A percentile compares a stretch with the other conserved stretches of the same genome.
Evolutionary conservation across 176 grass and related monocot genomes (phyloP).

Genomic region (Puccinellia tenuiflora): DNA sequence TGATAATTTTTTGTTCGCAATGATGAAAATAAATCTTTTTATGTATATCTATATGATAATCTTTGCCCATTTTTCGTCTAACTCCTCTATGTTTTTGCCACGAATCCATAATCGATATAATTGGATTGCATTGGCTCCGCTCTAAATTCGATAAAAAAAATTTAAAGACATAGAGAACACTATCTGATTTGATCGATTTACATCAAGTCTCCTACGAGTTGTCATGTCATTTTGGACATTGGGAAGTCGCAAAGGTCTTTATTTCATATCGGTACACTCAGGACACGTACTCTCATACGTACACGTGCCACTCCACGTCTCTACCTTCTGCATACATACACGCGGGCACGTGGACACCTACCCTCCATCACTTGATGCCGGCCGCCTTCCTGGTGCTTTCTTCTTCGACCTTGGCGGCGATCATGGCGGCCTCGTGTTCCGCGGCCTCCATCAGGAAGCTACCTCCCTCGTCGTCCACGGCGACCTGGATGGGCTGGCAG

Average conservation of each 20-base stretch:
- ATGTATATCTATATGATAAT: too few species aligned
- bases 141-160: too few species aligned
- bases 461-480: slow-evolving; percentile 56
- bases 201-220: too few species aligned
- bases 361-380: slow-evolving; percentile 7
- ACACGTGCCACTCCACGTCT: background rate
- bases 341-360: background rate
- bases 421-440: slow-evolving; percentile 67
- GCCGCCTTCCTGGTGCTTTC: background rate
- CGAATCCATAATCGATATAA: too few species aligned
- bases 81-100: too few species aligned
- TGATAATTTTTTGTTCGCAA: too few species aligned
- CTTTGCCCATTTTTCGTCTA: too few species aligned
- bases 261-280: background rate
- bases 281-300: background rate
- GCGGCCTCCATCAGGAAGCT: slow-evolving; percentile 78
- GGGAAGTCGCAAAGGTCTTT: background rate
- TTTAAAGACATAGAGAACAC: too few species aligned
- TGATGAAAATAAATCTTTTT: too few species aligned
- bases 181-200: too few species aligned
- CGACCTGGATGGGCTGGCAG: slow-evolving; percentile 71
- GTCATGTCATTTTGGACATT: too few species aligned
- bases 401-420: slow-evolving; percentile 30
- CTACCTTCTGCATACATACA: background rate
- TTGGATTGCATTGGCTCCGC: too few species aligned